Base-by-base conservation (phyloP, 1,284 basidiomycete genomes). In the Coniferiporia sulphurascens region DNA sequence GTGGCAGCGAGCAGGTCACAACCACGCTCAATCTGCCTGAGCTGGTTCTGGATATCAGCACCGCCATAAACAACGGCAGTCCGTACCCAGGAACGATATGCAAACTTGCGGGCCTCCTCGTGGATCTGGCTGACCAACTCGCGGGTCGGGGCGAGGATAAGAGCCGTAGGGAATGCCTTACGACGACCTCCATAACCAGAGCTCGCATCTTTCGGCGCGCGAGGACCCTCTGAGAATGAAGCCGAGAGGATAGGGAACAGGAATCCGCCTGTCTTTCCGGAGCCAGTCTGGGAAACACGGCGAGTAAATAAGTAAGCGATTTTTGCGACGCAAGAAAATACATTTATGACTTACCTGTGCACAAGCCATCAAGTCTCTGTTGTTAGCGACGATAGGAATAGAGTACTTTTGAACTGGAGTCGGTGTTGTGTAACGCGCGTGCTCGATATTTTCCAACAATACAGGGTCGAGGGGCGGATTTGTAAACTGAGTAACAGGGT, bases 391-490 rank as follows among this genome's bases (percentile, higher is more conserved):
- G 70, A 99, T 99, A 72, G 96, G 97, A 70, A 99, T 93, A 67
- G 97, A 99, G 77, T 98, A 98, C 82, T 99, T 99, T 84, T 99
- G 97, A 65, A 99, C 97, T 27, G 96, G 96, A 55, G 96, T 99
- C 19, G 96, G 96, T 56, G 87, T 93, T 64, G 86, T 87, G 83
- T 99, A 99, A 76, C 86, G 92, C 71, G 97, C 91, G 73, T 85
- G 89, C 56, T 81, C 79, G 70, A 99, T 99, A 78, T 99, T 99
- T 74, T 97, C 93, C 64, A 99, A 80, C 34, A 99, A 85, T 71
- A 96, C 89, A 48, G 90, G 84, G 76, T 99, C 94, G 70, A 99
- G 80, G 64, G 95, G 95, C 52, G 95, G 89, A 70, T 81, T 85
- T 59, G 88, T 90, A 78, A 99, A 99, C 60, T 87, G 83, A 65